A percentile compares a stretch with the other conserved stretches of the same genome.
Evolutionary conservation across 163 green algal genomes (phyloP).

Genomic region (Prototheca cutis): DNA sequence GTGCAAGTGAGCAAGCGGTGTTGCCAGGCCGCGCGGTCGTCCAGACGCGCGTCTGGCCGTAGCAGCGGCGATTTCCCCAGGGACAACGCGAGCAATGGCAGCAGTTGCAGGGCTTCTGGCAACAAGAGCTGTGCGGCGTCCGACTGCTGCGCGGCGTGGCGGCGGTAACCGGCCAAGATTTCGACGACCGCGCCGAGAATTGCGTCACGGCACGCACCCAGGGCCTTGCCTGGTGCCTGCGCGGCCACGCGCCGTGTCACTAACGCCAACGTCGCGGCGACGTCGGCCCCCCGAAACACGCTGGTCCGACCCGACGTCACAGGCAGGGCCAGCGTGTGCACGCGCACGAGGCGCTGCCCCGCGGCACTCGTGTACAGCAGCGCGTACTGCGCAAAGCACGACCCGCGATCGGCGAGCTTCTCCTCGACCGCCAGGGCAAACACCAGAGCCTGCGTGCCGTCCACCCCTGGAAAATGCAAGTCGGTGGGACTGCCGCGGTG

Average conservation of each 20-base stretch:
- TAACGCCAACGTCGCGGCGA: constrained; percentile 60
- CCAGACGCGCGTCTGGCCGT: constrained; percentile 37
- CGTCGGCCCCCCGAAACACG: constrained; percentile 80
- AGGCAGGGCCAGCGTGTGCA: constrained; percentile 85
- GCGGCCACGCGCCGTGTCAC: constrained; percentile 21
- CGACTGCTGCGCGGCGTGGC: constrained; percentile 41
- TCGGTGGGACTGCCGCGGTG: constrained; percentile 37
- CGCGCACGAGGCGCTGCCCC: constrained; percentile 46
- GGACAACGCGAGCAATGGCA: constrained; percentile 80
- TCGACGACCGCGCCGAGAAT: constrained; percentile 41
- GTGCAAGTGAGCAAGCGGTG: constrained; percentile 36
- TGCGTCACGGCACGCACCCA: constrained; percentile 65
- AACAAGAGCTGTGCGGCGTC: constrained; percentile 81
- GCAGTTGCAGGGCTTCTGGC: constrained; percentile 86
- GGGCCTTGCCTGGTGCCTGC: constrained; percentile 46
- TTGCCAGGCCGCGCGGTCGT: constrained; percentile 69
- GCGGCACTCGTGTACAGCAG: constrained; percentile 80
- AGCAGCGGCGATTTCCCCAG: constrained; percentile 76
- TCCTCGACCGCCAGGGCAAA: constrained; percentile 43
- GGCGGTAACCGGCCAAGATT: constrained; percentile 78
- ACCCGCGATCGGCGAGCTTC: constrained; percentile 39
- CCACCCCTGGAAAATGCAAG: constrained; percentile 45
- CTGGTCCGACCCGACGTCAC: constrained; percentile 58
- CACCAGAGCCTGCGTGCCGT: background rate
- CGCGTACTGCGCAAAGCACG: constrained; percentile 75